These are phyloP conservation scores for Fusarium anguioides DNA, from an alignment of 2,329 filamentous ascomycete genomes.

Conservation along the genomic window DNA sequence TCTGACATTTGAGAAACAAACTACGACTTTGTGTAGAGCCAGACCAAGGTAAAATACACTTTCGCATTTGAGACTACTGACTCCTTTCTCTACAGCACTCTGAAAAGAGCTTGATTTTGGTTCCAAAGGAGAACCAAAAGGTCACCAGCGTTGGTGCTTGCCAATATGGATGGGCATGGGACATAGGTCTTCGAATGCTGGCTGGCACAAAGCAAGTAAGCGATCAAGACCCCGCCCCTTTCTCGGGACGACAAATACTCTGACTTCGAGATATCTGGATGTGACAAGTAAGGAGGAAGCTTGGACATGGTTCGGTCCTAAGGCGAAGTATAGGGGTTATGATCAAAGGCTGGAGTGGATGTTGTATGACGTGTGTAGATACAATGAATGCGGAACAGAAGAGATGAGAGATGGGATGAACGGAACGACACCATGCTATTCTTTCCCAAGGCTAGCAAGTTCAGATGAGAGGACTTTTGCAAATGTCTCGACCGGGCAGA, in stretches of 20 bases:
- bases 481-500: constrained; percentile 27
- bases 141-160: constrained; percentile 18
- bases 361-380: constrained; percentile 5
- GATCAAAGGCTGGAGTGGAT: constrained; percentile 14
- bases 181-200: constrained; percentile 11
- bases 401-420: constrained; percentile 35
- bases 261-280: constrained; percentile 4
- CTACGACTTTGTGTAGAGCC: not conserved
- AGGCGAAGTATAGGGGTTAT: constrained; percentile 27
- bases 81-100: not conserved
- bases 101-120: constrained; percentile 4
- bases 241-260: not conserved
- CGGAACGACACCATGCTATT: constrained; percentile 30
- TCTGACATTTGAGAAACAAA: constrained; percentile 20
- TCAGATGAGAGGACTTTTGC: constrained; percentile 39
- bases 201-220: not conserved
- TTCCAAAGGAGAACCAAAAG: constrained; percentile 5
- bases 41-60: not conserved
- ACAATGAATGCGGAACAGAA: constrained; percentile 2
- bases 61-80: not conserved
- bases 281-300: constrained; percentile 20
- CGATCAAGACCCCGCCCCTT: not conserved
- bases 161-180: not conserved
- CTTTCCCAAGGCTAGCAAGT: constrained; percentile 25
- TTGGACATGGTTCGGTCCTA: constrained; percentile 6